Conservation (phyloP, 2,329 filamentous ascomycete species). For the Arachnopeziza araneosa region DNA sequence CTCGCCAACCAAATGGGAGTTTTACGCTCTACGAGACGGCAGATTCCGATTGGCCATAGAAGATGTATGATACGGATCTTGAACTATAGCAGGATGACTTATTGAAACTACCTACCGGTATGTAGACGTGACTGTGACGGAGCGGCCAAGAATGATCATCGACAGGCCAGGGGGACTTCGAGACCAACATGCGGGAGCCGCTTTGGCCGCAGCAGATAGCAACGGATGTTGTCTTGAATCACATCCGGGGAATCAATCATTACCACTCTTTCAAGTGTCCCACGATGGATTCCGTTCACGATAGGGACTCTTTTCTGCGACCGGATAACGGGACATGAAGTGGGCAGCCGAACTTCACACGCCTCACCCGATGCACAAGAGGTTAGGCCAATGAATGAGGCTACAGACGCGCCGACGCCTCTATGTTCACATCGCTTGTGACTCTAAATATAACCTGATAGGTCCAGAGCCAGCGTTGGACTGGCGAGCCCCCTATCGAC, state of each 20-base stretch:
- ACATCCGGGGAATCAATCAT: background rate
- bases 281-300: background rate
- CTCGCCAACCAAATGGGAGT: too few species aligned
- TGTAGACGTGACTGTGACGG: too few species aligned
- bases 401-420: background rate
- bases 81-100: too few species aligned
- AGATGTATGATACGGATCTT: too few species aligned
- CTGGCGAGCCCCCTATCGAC: background rate
- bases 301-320: background rate
- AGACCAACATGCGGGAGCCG: background rate
- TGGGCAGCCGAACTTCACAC: background rate
- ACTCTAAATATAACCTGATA: constrained; percentile 6
- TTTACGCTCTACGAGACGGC: too few species aligned
- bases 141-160: background rate
- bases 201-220: background rate
- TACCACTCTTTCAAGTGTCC: background rate
- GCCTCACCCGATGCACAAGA: background rate
- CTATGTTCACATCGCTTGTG: background rate
- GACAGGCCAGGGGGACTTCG: background rate
- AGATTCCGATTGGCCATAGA: too few species aligned
- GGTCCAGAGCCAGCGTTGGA: background rate
- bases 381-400: background rate
- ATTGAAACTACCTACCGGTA: too few species aligned
- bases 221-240: background rate
- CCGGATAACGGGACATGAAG: background rate